Base-by-base conservation (phyloP, 2,329 filamentous ascomycete species). In the Neofusicoccum umdonicola region DNA sequence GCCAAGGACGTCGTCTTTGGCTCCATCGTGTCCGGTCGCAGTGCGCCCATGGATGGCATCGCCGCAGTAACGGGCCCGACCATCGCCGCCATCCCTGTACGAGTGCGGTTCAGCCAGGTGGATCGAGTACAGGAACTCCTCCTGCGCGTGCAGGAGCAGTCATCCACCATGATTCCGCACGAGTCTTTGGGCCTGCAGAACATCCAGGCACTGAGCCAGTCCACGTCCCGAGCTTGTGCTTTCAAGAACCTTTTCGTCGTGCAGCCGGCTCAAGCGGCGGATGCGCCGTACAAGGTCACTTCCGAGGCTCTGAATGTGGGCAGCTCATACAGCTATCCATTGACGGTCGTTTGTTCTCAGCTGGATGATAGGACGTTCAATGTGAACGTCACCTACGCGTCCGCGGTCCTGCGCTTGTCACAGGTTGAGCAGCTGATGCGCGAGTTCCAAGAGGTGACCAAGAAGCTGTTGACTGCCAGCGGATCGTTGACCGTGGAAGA, bases 221-320 rank as follows among this genome's bases (percentile, higher is more conserved):
- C 85, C 65, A 80, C 82, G 5, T 76, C 81, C 4, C 77, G 83
- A 63, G 83, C 83, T 0, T 84, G 83, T 67, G 81, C 84, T 66
- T 75, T 85, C 41, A 77, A 79, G 1, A 83, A 80, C 0, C 81
- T 82, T 4, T 70, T 86, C 2, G 82, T 86, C 0, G 78, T 86
- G 22, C 83, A 85, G 47, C 68, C 69, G 2, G 68, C 62, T 44
- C 31, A 54, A 9, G 15, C 6, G 11, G 7, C 7, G 2, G 17
- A 11, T 5, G 35, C 3, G 17, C 3, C 44, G 22, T 62, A 35
- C 17, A 13, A n/a, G 9, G 58, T 62, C 4, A 11, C 8, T 7
- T 62, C 58, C 8, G 7, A 37, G 42, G 58, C 42, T 7, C 3
- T 62, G 7, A 19, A 50, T 27, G n/a, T 62, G 41, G 58, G 34